Percentiles rank a stretch among this genome's conserved stretches.
Conservation (phyloP, 306 rosid genomes). For the Castanopsis chinensis region DNA sequence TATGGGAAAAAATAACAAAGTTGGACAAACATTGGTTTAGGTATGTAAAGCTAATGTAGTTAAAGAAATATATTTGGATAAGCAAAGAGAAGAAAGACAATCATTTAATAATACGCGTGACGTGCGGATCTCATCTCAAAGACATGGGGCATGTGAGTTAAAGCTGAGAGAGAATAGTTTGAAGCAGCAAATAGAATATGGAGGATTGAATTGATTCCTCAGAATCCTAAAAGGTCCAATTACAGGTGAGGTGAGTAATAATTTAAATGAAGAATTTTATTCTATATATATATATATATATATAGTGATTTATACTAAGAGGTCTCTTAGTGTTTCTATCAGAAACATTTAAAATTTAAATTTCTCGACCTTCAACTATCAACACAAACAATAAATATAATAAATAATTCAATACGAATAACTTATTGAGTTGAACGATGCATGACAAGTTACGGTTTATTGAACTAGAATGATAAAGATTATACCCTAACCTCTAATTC, state of each 20-base stretch:
- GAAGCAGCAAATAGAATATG: conserved; percentile 44
- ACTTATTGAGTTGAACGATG: too few species aligned
- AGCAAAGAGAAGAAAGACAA: conserved; percentile 37
- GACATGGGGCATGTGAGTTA: conserved; percentile 71
- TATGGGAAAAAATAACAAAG: conserved; percentile 11
- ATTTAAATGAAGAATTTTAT: neutral
- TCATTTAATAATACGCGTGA: conserved; percentile 45
- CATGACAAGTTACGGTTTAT: too few species aligned
- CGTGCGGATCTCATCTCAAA: conserved; percentile 52
- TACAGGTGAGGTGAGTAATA: neutral
- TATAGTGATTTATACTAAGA: too few species aligned
- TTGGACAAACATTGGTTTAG: neutral
- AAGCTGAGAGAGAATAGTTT: conserved; percentile 42
- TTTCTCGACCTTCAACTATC: too few species aligned
- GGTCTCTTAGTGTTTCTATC: too few species aligned
- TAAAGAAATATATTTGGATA: conserved; percentile 30
- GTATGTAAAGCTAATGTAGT: conserved; percentile 29
- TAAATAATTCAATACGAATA: too few species aligned
- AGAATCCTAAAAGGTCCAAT: conserved; percentile 14
- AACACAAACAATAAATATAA: too few species aligned
- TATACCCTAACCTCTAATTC: too few species aligned
- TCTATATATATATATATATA: too few species aligned
- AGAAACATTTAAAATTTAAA: too few species aligned
- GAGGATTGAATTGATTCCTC: conserved; percentile 35
- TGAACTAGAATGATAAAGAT: too few species aligned